Evolutionary conservation across 352 stramenopile genomes (phyloP), one percentile per base, ranked within the genome.

Genomic region (Globisporangium paddicum): DNA sequence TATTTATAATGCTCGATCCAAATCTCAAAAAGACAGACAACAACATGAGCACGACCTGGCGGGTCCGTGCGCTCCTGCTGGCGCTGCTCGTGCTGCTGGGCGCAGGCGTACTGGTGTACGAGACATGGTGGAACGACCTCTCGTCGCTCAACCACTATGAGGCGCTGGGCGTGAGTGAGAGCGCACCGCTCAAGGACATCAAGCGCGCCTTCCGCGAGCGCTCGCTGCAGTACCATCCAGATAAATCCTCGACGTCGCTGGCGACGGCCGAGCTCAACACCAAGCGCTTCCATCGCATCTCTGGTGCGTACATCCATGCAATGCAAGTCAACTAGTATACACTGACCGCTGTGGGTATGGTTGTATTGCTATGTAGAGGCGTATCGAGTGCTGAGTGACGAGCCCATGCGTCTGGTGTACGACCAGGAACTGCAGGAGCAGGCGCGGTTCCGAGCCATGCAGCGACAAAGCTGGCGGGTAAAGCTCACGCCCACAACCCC

Each of bases 161-260:
- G 55, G 60, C 62, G 11, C 58, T 86, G 18, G 69, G 73, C 0
- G 55, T 86, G 2, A 16, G 57, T 2, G 40, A 48, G 2, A 55
- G 49, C 1, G 70, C 72, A 32, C 61, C 64, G 4, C 55, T 62
- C 28, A 53, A 38, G 5, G 72, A 82, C 46, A 75, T 86, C 63
- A 86, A 82, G 71, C 72, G 73, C 42, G 72, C 75, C 1, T 93
- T 88, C 55, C 67, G 78, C 26, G 83, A 85, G 60, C 69, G 89
- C 28, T 86, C 83, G 26, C 63, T 93, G 28, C 79, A 77, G 44
- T 88, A 82, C 44, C 83, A 93, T 50, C 83, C 83, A 28, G 83
- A 93, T 58, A 90, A 89, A 52, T 67, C 79, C 25, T 40, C 47
- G 2, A 11, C 32, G 10, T 40, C 47, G 58, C 46, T n/a, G 47